These are phyloP conservation scores for Aureobasidium sp. DNA, from an alignment of 2,329 filamentous ascomycete species.

Conservation along the genomic window DNA sequence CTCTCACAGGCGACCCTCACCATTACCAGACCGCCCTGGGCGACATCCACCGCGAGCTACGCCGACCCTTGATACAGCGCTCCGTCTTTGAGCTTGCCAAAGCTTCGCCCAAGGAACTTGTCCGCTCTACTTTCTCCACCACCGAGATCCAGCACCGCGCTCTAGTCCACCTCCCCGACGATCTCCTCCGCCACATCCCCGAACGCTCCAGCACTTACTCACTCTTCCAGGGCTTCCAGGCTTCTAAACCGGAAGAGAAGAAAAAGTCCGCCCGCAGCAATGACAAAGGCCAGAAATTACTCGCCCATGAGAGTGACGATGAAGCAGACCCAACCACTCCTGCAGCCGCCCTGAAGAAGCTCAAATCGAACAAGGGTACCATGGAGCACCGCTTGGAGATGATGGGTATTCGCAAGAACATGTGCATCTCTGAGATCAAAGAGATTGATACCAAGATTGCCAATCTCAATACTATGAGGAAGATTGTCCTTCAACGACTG, in stretches of 20 bases:
- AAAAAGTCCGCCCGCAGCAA: slow-evolving; percentile 59
- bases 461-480: slow-evolving; percentile 86
- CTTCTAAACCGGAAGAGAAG: slow-evolving; percentile 69
- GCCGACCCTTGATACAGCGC: slow-evolving; percentile 74
- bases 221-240: slow-evolving; percentile 93
- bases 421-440: slow-evolving; percentile 91
- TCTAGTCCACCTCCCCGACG: slow-evolving; percentile 78
- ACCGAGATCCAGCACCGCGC: slow-evolving; percentile 92
- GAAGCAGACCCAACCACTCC: slow-evolving; percentile 44
- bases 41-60: slow-evolving; percentile 82
- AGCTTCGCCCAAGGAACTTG: slow-evolving; percentile 86
- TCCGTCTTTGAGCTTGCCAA: slow-evolving; percentile 86
- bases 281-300: slow-evolving; percentile 67
- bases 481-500: slow-evolving; percentile 79
- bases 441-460: slow-evolving; percentile 97
- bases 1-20: slow-evolving; percentile 33
- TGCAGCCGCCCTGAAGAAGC: slow-evolving; percentile 59
- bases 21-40: slow-evolving; percentile 84
- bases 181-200: slow-evolving; percentile 81
- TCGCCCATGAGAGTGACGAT: slow-evolving; percentile 49
- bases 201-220: slow-evolving; percentile 81
- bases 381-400: slow-evolving; percentile 84
- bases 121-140: slow-evolving; percentile 83
- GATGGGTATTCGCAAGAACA: slow-evolving; percentile 87
- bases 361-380: slow-evolving; percentile 71